Conservation (phyloP, 345 rosid genomes). For the Populus deltoides region DNA sequence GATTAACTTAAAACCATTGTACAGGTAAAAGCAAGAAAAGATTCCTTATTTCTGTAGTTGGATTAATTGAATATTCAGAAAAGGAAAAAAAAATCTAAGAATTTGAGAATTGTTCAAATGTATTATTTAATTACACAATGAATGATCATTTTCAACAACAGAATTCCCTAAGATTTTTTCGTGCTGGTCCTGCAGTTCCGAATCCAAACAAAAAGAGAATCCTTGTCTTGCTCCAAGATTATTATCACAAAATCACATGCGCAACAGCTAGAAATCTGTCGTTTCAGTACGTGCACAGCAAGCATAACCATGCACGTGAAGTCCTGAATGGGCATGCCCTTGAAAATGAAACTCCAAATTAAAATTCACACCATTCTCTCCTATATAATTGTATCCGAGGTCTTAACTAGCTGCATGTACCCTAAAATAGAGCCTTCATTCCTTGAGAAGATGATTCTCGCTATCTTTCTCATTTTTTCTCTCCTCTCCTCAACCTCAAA, state of each 20-base stretch:
- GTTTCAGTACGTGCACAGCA: neutral
- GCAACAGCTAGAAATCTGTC: constrained; percentile 15
- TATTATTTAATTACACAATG: neutral
- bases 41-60: no score
- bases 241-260: constrained; percentile 20
- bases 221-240: constrained; percentile 19
- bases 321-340: constrained; percentile 10
- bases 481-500: constrained; percentile 45
- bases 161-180: constrained; percentile 4
- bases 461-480: constrained; percentile 38
- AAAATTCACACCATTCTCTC: neutral
- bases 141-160: neutral
- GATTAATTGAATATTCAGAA: no score
- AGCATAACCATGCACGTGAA: constrained; percentile 20
- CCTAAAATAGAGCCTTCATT: neutral
- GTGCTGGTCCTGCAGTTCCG: neutral
- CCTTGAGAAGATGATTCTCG: constrained; percentile 37
- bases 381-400: constrained; percentile 18
- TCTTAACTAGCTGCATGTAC: neutral
- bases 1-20: no score
- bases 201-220: constrained; percentile 29
- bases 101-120: neutral
- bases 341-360: neutral
- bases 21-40: no score
- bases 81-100: neutral